Evolutionary conservation across 306 rosid species (phyloP).

Genomic region (Acacia confusa): DNA sequence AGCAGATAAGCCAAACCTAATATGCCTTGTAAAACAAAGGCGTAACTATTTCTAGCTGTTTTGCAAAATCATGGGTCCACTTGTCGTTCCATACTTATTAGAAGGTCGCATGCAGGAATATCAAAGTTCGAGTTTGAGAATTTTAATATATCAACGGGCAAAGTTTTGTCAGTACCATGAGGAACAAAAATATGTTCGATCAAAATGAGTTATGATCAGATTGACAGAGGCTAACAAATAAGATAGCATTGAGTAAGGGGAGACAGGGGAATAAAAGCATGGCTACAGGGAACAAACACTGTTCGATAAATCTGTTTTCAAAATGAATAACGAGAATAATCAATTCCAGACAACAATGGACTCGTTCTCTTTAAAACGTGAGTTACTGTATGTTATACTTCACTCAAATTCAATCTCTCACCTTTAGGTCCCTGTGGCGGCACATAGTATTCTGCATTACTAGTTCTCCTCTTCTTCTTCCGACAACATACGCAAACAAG

Average conservation of each 20-base stretch:
- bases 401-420: slow-evolving; percentile 18
- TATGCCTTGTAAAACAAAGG: background rate
- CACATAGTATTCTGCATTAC: slow-evolving; percentile 54
- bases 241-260: background rate
- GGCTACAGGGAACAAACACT: background rate
- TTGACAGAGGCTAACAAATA: slow-evolving; percentile 19
- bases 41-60: background rate
- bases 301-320: background rate
- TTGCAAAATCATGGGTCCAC: background rate
- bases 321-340: slow-evolving; percentile 1
- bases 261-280: background rate
- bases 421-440: slow-evolving; percentile 70
- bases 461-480: slow-evolving; percentile 68
- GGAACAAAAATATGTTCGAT: background rate
- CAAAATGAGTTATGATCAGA: slow-evolving; percentile 14
- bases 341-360: background rate
- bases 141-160: background rate
- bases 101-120: background rate
- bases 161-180: background rate
- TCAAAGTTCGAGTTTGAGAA: background rate
- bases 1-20: background rate
- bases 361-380: background rate
- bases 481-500: slow-evolving; percentile 56
- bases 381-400: background rate
- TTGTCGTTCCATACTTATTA: background rate